Evolutionary conservation across 1,139 yeast genomes (phyloP).

Genomic region (Insectozyma bohioensis): DNA sequence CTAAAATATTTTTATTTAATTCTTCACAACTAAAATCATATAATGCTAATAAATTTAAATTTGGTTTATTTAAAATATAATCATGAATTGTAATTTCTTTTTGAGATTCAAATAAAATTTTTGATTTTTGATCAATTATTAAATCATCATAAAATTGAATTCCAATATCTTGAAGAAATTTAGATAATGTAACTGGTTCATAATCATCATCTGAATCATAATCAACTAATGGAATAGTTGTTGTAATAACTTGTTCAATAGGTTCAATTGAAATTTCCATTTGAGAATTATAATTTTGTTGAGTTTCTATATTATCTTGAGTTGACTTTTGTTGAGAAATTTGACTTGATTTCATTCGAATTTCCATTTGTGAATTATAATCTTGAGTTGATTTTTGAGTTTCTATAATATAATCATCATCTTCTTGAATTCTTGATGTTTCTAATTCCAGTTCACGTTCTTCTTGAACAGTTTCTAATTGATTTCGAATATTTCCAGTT

Average conservation of each 20-base stretch:
- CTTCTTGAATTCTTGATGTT: too few relatives aligned
- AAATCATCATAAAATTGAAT: slow-evolving; percentile 54
- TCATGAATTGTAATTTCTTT: slow-evolving; percentile 22
- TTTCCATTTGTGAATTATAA: slow-evolving; percentile 4
- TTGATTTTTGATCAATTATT: slow-evolving; percentile 34
- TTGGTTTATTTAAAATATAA: slow-evolving; percentile 31
- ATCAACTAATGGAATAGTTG: slow-evolving; percentile 33
- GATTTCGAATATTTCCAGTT: slow-evolving; percentile 10
- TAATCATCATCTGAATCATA: slow-evolving; percentile 21
- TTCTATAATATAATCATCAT: neutral
- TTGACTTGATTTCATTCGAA: too few relatives aligned
- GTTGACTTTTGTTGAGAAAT: too few relatives aligned
- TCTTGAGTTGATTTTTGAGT: slow-evolving; percentile 1
- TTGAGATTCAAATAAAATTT: slow-evolving; percentile 8
- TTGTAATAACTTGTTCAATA: slow-evolving; percentile 17
- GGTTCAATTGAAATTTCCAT: slow-evolving; percentile 1
- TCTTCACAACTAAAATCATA: slow-evolving; percentile 55
- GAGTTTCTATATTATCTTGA: too few relatives aligned
- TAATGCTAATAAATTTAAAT: slow-evolving; percentile 43
- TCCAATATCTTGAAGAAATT: slow-evolving; percentile 48
- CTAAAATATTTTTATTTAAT: slow-evolving; percentile 47
- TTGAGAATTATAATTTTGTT: neutral
- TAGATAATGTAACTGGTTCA: slow-evolving; percentile 35
- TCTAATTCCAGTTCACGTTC: neutral
- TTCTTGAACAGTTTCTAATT: neutral